Base-by-base conservation (phyloP, 1,284 basidiomycete species). In the Ustilago hordei region DNA sequence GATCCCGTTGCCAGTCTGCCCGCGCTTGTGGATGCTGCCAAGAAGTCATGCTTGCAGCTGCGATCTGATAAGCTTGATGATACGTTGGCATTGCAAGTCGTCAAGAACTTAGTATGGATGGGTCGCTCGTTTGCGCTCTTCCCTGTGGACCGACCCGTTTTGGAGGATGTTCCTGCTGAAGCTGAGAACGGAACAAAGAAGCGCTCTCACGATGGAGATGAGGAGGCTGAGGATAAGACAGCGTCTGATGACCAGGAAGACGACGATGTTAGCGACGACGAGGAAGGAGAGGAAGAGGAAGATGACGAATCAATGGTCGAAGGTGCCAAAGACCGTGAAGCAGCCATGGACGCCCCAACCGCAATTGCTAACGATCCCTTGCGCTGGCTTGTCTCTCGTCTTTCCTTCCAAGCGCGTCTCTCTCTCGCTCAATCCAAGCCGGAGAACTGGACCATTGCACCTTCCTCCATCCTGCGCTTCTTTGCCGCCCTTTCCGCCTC, bases 81-180 rank as follows among this genome's bases (percentile, higher is more conserved):
- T 45, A 87, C 90, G 4, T 88, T 96, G 17, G 90, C 92, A 62
- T 87, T 97, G 73, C 94, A 98, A 87, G 88, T 95, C 15, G 94
- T 98, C 82, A 98, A 98, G 88, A 95, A 98, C 78, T 87, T 99
- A 15, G 95, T 97, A 83, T 97, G 93, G 83, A 88, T 97, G 36
- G 93, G 93, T 35, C 95, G 94, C 87, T 69, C 53, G 4, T 80
- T 85, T 73, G 82, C 81, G n/a, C 59, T 71, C 28, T 64, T 63
- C 65, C 76, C 72, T 8, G 65, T 74, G 17, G 60, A 70, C 31
- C 52, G 64, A 0, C 56, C 60, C 19, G 53, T 59, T 15, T 38
- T 60, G 4, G 66, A 57, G 31, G 61, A 63, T 17, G 59, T 61
- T 4, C 12, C 23, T 8, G 28, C 23, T 13, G 39, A 54, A 4